Evolutionary conservation across 1,284 basidiomycete genomes (phyloP), one percentile per base, ranked within the genome.

Genomic region (Melampsora americana): DNA sequence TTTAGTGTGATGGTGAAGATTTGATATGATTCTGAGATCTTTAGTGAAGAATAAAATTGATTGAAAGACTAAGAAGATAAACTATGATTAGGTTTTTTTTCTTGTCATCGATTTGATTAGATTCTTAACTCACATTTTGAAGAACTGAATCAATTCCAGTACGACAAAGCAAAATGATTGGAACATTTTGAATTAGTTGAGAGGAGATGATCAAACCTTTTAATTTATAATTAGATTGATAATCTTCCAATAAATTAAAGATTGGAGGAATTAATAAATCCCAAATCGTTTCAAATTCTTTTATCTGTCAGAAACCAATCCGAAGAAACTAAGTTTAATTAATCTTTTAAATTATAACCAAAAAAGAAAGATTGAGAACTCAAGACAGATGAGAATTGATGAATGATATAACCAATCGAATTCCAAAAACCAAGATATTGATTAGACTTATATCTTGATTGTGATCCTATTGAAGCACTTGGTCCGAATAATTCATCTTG

Each of bases 111-210:
- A 32, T n/a, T 39, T 23, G 16, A 62, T 18, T 20, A 5, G 28
- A 11, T 11, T n/a, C 9, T 26, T 9, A 64, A 67, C 72, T 61
- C 1, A 72, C 70, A 26, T 60, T 67, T 61, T 67, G 72, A 1
- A 74, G 65, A 9, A 74, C 23, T 1, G 64, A 39, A 32, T 74
- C 62, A n/a, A 74, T 74, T 1, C 72, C 72, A 26, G 72, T 74
- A 35, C 65, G 72, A 48, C 62, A 74, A 42, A 74, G 39, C 7
- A 74, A 18, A 1, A 5, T 20, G 35, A 64, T 48, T 9, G 65
- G 65, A 7, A 50, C 65, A 26, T 74, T 16, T 44, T 60, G 32
- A 26, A 74, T 28, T 44, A 74, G 42, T 28, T 23, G 6, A 42
- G 46, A 66, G 3, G 72, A 74, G 30, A 74, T 39, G 16, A 66